Evolutionary conservation across 1,284 basidiomycete species (phyloP).

Genomic region (Pseudomicrostroma phylloplanum): DNA sequence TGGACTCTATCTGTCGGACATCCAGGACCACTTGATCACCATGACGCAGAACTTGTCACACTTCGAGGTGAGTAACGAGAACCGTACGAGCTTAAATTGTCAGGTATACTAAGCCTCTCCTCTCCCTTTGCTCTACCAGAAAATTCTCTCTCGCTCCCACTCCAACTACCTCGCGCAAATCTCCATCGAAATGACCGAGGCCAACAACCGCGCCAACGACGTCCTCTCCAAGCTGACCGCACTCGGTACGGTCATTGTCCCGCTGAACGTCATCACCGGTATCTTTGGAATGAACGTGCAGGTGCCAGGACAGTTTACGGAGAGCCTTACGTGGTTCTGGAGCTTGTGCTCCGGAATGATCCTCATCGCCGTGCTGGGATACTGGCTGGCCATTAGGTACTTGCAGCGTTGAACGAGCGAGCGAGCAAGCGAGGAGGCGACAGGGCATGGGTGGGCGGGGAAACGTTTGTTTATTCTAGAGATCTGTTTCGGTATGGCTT

Average conservation of each 20-base stretch:
- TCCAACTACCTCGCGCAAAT: slow-evolving; percentile 66
- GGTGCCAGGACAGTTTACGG: slow-evolving; percentile 43
- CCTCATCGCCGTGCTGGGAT: slow-evolving; percentile 43
- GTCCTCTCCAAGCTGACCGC: slow-evolving; percentile 97
- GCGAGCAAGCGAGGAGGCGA: too few relatives aligned
- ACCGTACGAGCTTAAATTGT: neutral
- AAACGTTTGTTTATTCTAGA: too few relatives aligned
- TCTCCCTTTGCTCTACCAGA: slow-evolving; percentile 49
- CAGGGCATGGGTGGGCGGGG: too few relatives aligned
- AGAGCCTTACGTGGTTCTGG: slow-evolving; percentile 44
- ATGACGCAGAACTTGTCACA: slow-evolving; percentile 82
- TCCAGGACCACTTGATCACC: slow-evolving; percentile 90
- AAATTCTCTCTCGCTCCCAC: slow-evolving; percentile 94
- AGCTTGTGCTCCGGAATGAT: slow-evolving; percentile 45
- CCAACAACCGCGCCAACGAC: slow-evolving; percentile 97
- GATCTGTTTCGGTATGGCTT: too few relatives aligned
- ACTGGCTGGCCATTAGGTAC: slow-evolving; percentile 46
- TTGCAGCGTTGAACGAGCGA: slow-evolving; percentile 21
- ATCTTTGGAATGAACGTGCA: slow-evolving; percentile 51
- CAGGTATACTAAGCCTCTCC: neutral
- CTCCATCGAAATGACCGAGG: slow-evolving; percentile 64
- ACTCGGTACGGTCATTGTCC: slow-evolving; percentile 78
- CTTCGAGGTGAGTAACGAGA: slow-evolving; percentile 23
- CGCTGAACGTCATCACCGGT: slow-evolving; percentile 50
- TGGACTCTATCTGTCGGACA: slow-evolving; percentile 84